These are phyloP conservation scores for Berkeleyomyces rouxiae DNA, from an alignment of 2,329 filamentous ascomycete species.

Conservation along the genomic window DNA sequence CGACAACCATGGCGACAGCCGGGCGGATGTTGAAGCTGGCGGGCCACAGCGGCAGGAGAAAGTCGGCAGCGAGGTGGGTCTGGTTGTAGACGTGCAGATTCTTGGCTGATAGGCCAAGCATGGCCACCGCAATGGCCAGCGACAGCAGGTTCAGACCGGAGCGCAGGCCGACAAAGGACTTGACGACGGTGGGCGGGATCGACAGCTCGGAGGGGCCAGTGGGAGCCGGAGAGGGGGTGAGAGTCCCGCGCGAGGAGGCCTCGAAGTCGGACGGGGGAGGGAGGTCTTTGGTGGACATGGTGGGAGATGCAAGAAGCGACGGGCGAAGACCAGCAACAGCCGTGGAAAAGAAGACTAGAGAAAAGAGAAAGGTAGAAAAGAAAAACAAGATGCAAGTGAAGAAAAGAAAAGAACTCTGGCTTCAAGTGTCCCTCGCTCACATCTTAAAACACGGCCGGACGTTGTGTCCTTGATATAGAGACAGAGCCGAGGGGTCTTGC, in stretches of 20 bases:
- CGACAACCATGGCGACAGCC: conserved; percentile 36
- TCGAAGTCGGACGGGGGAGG: conserved; percentile 32
- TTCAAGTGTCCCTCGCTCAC: background rate
- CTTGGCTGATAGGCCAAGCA: conserved; percentile 38
- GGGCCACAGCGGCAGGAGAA: conserved; percentile 41
- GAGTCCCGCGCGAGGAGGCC: conserved; percentile 24
- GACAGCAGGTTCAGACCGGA: conserved; percentile 33
- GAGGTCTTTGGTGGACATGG: conserved; percentile 22
- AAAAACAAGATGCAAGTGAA: background rate
- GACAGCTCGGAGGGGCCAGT: conserved; percentile 19
- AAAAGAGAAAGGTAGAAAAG: conserved; percentile 2
- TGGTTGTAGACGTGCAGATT: conserved; percentile 37
- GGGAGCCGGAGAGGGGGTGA: conserved; percentile 16
- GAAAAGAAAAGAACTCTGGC: background rate
- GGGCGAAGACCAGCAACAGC: conserved; percentile 2
- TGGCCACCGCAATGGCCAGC: conserved; percentile 33
- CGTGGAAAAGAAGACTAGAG: background rate
- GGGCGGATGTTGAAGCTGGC: conserved; percentile 38
- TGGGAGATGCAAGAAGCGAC: background rate
- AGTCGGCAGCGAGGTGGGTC: conserved; percentile 32
- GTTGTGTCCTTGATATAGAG: conserved; percentile 1
- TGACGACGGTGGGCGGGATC: conserved; percentile 23
- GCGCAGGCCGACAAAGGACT: conserved; percentile 28
- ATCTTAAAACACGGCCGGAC: background rate
- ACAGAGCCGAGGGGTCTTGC: background rate